Percentiles rank a stretch among this genome's conserved stretches.
Evolutionary conservation across 2,329 filamentous ascomycete species (phyloP).

Genomic region (Arthrinium puccinioides): DNA sequence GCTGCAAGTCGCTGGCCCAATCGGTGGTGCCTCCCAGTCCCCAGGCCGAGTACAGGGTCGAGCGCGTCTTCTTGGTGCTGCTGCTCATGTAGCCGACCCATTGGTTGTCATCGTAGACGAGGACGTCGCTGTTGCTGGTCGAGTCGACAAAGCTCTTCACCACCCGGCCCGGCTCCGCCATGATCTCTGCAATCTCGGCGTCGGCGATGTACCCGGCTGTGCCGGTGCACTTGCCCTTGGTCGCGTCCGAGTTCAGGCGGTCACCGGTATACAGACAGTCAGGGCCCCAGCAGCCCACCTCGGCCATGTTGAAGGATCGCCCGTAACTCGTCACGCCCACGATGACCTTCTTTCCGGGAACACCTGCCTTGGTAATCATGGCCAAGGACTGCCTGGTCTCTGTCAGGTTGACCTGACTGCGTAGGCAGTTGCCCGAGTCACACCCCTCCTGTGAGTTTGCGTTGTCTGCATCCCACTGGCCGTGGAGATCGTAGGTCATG

Average conservation of each 20-base stretch:
- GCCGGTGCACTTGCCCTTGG: constrained; percentile 25
- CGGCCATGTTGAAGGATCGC: constrained; percentile 24
- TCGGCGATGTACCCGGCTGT: constrained; percentile 30
- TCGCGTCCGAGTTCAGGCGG: constrained; percentile 16
- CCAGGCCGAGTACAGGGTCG: constrained; percentile 5
- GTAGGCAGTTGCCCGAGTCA: constrained; percentile 24
- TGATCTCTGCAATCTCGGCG: constrained; percentile 28
- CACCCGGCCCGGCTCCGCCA: constrained; percentile 4
- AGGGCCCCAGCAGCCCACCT: constrained; percentile 19
- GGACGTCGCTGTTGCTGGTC: constrained; percentile 10
- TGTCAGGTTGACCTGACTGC: constrained; percentile 27
- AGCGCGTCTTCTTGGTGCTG: constrained; percentile 7
- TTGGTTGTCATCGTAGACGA: constrained; percentile 12
- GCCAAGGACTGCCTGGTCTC: constrained; percentile 11
- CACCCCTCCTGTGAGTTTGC: constrained; percentile 15
- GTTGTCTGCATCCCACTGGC: constrained; percentile 25
- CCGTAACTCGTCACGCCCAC: constrained; percentile 28
- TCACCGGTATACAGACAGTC: constrained; percentile 25
- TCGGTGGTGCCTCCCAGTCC: constrained; percentile 14
- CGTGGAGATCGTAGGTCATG: constrained; percentile 16
- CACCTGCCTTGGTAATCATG: constrained; percentile 24
- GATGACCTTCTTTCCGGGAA: constrained; percentile 21
- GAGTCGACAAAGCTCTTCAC: constrained; percentile 8
- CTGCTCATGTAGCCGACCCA: constrained; percentile 11
- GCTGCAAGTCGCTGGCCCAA: constrained; percentile 19